A percentile compares a stretch with the other conserved stretches of the same genome.
These are phyloP conservation scores for Colletotrichum sp. DNA, from an alignment of 2,329 filamentous ascomycete species.

Conservation along the genomic window DNA sequence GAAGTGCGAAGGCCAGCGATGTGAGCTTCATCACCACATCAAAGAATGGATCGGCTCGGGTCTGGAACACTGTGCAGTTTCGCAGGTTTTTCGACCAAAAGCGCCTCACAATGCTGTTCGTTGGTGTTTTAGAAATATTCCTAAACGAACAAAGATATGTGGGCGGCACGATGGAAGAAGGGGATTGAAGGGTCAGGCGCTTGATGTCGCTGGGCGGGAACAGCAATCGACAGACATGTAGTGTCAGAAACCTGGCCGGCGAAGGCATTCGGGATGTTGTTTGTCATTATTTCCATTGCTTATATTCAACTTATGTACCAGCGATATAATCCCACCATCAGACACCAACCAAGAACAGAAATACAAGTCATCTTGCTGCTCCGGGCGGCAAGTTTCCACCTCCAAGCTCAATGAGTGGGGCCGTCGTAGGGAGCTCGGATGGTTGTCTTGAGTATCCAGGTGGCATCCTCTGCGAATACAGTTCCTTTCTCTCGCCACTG, in stretches of 20 bases:
- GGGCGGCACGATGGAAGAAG: neutral
- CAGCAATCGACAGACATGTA: neutral
- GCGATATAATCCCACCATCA: rapidly evolving
- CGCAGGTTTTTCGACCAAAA: neutral
- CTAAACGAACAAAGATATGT: rapidly evolving
- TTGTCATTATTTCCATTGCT: neutral
- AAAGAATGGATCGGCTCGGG: neutral
- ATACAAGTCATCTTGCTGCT: neutral
- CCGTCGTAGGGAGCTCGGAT: neutral
- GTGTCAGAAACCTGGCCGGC: neutral
- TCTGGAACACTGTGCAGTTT: neutral
- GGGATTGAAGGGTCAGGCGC: neutral
- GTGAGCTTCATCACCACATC: neutral
- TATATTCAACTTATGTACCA: rapidly evolving
- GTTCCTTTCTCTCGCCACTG: neutral
- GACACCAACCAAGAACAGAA: neutral
- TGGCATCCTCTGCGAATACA: neutral
- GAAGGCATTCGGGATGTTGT: neutral
- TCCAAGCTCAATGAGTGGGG: neutral
- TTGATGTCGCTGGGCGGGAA: neutral
- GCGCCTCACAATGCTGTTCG: neutral
- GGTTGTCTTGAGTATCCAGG: neutral
- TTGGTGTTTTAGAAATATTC: neutral
- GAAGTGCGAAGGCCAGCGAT: neutral
- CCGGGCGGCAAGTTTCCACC: neutral